These are phyloP conservation scores for Rhododendron simsii DNA, from an alignment of 148 eudicot genomes.

Conservation along the genomic window DNA sequence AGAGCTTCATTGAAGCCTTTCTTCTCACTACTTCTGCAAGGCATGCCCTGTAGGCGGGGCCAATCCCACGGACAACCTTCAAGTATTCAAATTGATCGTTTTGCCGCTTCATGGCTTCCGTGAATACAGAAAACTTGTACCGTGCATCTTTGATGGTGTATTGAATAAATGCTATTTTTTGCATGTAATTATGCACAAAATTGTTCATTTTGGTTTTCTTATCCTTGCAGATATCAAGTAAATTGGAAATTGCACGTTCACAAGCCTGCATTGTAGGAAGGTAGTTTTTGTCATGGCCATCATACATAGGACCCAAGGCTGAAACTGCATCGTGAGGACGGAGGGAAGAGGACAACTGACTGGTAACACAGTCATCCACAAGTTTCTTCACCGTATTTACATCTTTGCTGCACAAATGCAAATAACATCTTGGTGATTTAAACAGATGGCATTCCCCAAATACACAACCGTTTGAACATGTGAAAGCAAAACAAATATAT, in stretches of 20 bases:
- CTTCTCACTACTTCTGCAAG: constrained; percentile 91
- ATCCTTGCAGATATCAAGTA: constrained; percentile 57
- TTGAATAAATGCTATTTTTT: constrained; percentile 86
- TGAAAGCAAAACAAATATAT: not conserved
- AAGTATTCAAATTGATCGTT: constrained; percentile 76
- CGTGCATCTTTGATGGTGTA: constrained; percentile 81
- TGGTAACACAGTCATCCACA: constrained; percentile 66
- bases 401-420: constrained; percentile 67
- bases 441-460: not conserved
- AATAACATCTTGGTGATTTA: not conserved
- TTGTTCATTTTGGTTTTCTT: constrained; percentile 82
- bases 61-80: constrained; percentile 73
- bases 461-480: not conserved
- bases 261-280: constrained; percentile 83
- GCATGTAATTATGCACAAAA: constrained; percentile 92
- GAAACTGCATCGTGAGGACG: constrained; percentile 99
- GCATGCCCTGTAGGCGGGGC: constrained; percentile 84
- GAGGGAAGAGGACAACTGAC: constrained; percentile 63
- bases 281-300: constrained; percentile 76
- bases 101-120: constrained; percentile 91
- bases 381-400: constrained; percentile 71
- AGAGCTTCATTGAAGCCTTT: constrained; percentile 94
- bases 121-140: constrained; percentile 79
- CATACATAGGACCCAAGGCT: constrained; percentile 96
- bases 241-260: constrained; percentile 57